These are phyloP conservation scores for Schizosaccharomyces versatilis DNA, from an alignment of 1,139 yeast genomes.

Conservation along the genomic window DNA sequence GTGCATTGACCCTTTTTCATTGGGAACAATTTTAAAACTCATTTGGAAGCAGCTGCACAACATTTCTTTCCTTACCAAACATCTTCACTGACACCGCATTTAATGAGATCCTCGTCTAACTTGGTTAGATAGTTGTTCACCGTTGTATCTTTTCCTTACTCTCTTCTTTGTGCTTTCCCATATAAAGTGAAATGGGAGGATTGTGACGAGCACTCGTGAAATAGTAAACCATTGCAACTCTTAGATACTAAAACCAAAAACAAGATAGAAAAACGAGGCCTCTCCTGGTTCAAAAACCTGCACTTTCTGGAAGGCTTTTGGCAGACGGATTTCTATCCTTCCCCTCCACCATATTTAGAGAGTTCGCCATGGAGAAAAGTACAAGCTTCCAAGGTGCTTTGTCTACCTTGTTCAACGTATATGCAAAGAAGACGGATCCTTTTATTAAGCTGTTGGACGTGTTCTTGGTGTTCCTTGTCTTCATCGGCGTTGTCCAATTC, in stretches of 20 bases:
- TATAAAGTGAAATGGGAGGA: conserved; percentile 23
- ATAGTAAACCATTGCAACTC: background rate
- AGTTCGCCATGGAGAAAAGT: too few relatives aligned
- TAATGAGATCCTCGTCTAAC: conserved; percentile 41
- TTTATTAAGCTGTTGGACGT: conserved; percentile 40
- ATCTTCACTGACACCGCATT: conserved; percentile 45
- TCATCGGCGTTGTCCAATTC: conserved; percentile 58
- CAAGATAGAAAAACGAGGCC: too few relatives aligned
- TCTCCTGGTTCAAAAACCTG: too few relatives aligned
- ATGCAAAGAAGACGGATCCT: conserved; percentile 10
- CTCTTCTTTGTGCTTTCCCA: conserved; percentile 61
- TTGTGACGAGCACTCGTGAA: background rate
- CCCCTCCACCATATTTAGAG: too few relatives aligned
- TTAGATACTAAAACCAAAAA: background rate
- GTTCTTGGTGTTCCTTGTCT: conserved; percentile 53
- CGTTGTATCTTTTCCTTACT: conserved; percentile 18
- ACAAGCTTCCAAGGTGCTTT: too few relatives aligned
- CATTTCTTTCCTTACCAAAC: conserved; percentile 30
- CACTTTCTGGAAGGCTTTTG: too few relatives aligned
- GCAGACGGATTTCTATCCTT: too few relatives aligned
- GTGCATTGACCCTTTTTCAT: too few relatives aligned
- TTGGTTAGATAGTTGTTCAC: background rate
- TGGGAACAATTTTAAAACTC: too few relatives aligned
- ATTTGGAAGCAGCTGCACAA: too few relatives aligned
- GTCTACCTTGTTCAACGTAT: conserved; percentile 4